Evolutionary conservation across 2,329 filamentous ascomycete genomes (phyloP), one percentile per base, ranked within the genome.

Genomic region (Ophiostoma angusticollis): DNA sequence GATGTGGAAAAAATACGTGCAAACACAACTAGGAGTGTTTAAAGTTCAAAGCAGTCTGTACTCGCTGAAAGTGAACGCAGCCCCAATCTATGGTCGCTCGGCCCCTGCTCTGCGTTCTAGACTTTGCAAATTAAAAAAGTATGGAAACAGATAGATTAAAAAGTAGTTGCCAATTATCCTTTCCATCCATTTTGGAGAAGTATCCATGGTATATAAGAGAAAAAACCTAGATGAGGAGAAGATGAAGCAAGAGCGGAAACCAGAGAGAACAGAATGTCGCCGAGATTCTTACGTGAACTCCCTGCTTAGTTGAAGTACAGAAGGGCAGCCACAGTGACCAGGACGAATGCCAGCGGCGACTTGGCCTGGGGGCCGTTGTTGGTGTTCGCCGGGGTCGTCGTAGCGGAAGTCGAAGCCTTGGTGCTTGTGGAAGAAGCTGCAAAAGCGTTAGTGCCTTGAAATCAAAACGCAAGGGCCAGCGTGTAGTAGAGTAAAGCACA

Each of bases 291-390:
- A n/a, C n/a, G n/a, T n/a, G n/a, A n/a, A n/a, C n/a, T n/a, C n/a
- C n/a, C 17, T 24, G 37, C 48, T 54, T 59, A 64, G 55, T 63
- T 60, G 47, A 63, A 59, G 58, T 61, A 60, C 47, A 61, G 42
- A 45, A 64, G 56, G 37, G 58, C 56, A 37, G 58, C 60, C 29
- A 59, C 52, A 25, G 60, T 55, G 31, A 59, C 53, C 24, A 61
- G 50, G 46, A 63, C 52, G 22, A 64, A 52, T 30, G 59, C 61
- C 30, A 63, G 53, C n/a, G 61, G 57, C 16, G 59, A 63, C 43
- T 57, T 52, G 43, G 57, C 51, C 47, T 57, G 53, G 49, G 54
- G 52, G 52, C 58, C 54, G 54, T 51, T 49, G 52, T 60, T 58
- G 46, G 52, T 51, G 50, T 54, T 54, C 40, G 47, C 31, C 23